Conservation (phyloP, 2,329 filamentous ascomycete species). For the Fusarium chuoi region DNA sequence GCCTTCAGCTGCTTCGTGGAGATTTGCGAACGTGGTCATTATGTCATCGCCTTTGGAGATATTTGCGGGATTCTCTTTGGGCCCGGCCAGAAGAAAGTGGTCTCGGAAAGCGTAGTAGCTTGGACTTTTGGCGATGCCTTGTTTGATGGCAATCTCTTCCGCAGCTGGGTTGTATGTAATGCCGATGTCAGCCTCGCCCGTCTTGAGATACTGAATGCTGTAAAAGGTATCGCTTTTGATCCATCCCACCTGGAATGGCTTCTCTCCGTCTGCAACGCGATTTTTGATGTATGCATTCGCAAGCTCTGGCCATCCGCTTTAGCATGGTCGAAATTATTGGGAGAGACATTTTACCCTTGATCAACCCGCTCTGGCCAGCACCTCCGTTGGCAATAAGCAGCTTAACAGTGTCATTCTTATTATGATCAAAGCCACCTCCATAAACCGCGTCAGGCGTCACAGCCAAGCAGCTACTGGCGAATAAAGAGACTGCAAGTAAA, state of each 20-base stretch:
- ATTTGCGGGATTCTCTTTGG: slow-evolving; percentile 46
- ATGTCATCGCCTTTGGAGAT: slow-evolving; percentile 46
- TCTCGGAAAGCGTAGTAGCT: slow-evolving; percentile 57
- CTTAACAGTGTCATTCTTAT: slow-evolving; percentile 22
- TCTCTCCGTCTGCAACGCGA: slow-evolving; percentile 20
- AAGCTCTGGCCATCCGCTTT: slow-evolving; percentile 24
- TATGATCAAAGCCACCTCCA: slow-evolving; percentile 25
- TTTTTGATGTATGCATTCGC: slow-evolving; percentile 44
- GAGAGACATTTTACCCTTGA: slow-evolving; percentile 28
- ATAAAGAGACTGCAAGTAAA: background rate
- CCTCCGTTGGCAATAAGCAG: slow-evolving; percentile 51
- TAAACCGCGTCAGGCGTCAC: slow-evolving; percentile 36
- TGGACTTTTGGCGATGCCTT: slow-evolving; percentile 48
- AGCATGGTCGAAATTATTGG: background rate
- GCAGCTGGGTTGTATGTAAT: slow-evolving; percentile 58
- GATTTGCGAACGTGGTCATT: slow-evolving; percentile 47
- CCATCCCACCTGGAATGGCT: slow-evolving; percentile 56
- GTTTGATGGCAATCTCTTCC: slow-evolving; percentile 55
- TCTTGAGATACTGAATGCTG: slow-evolving; percentile 55
- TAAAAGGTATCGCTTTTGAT: slow-evolving; percentile 57
- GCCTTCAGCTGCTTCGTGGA: slow-evolving; percentile 50
- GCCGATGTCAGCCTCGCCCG: slow-evolving; percentile 53
- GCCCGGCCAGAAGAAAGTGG: slow-evolving; percentile 57
- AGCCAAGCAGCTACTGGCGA: background rate
- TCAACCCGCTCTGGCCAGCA: slow-evolving; percentile 51